These are phyloP conservation scores for Strobilomyces echinocephalus DNA, from an alignment of 768 basidiomycete species.

Conservation along the genomic window DNA sequence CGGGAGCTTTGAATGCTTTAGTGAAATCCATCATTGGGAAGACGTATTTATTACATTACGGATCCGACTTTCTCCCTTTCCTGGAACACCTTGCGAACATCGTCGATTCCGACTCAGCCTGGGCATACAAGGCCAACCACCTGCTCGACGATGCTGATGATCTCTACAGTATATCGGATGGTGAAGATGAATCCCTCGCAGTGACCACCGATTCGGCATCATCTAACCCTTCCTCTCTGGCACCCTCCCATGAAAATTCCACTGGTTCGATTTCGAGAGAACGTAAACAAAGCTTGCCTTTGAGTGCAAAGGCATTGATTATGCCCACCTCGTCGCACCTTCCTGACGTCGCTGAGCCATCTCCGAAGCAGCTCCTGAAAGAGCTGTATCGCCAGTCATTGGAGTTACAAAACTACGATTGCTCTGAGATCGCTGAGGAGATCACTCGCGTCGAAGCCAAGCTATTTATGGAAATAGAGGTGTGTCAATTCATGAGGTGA, in stretches of 20 bases:
- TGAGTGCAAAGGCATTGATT: slow-evolving; percentile 43
- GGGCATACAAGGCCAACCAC: slow-evolving; percentile 69
- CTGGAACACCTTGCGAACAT: slow-evolving; percentile 60
- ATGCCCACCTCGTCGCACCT: slow-evolving; percentile 29
- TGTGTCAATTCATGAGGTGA: slow-evolving; percentile 30
- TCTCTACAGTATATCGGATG: slow-evolving; percentile 48
- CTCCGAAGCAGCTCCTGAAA: slow-evolving; percentile 56
- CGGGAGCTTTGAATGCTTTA: slow-evolving; percentile 67
- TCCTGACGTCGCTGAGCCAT: slow-evolving; percentile 35
- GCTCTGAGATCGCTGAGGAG: slow-evolving; percentile 75
- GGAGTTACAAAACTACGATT: slow-evolving; percentile 52
- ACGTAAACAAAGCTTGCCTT: slow-evolving; percentile 65
- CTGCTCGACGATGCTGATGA: slow-evolving; percentile 60
- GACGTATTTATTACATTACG: slow-evolving; percentile 80
- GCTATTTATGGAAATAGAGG: slow-evolving; percentile 73
- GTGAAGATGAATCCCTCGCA: slow-evolving; percentile 40
- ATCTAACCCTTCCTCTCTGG: slow-evolving; percentile 20
- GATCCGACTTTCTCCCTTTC: slow-evolving; percentile 78
- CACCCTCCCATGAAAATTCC: slow-evolving; percentile 21
- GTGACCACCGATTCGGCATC: slow-evolving; percentile 33
- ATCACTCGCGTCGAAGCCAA: slow-evolving; percentile 72
- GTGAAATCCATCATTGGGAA: slow-evolving; percentile 77
- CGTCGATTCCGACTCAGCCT: slow-evolving; percentile 63
- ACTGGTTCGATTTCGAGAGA: slow-evolving; percentile 40
- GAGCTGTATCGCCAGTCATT: slow-evolving; percentile 56